phyloP scores from a whole-genome alignment of 768 basidiomycete genomes.

The Sporobolomyces roseus region DNA sequence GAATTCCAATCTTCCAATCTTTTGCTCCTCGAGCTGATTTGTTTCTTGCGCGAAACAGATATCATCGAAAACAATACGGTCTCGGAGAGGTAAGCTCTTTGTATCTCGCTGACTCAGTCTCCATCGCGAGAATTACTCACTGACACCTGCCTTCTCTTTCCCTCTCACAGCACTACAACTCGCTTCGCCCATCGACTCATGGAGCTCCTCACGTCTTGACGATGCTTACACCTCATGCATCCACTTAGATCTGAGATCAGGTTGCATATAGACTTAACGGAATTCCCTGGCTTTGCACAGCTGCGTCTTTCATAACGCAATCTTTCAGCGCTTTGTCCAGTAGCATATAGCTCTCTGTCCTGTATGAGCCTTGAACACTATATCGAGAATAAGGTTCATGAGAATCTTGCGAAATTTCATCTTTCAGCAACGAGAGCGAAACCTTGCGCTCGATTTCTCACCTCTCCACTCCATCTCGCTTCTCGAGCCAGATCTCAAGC shows the following conservation, averaged over 20 bases:
- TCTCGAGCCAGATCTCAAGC: too few species aligned
- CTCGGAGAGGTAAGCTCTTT: slow-evolving; percentile 61
- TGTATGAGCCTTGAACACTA: too few species aligned
- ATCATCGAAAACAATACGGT: slow-evolving; percentile 90
- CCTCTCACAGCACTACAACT: slow-evolving; percentile 73
- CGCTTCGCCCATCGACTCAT: slow-evolving; percentile 57
- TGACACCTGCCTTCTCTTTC: background rate
- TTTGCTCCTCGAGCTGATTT: background rate
- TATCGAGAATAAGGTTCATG: too few species aligned
- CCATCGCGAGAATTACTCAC: background rate
- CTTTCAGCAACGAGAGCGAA: too few species aligned
- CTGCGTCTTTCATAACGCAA: too few species aligned
- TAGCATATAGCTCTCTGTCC: too few species aligned
- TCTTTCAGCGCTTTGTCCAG: too few species aligned
- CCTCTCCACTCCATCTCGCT: too few species aligned
- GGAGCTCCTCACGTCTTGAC: slow-evolving; percentile 25
- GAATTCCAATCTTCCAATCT: background rate
- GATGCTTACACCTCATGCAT: background rate
- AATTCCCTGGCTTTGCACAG: too few species aligned
- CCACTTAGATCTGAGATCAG: background rate
- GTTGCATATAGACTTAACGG: too few species aligned
- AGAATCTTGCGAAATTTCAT: too few species aligned
- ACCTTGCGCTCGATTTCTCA: too few species aligned
- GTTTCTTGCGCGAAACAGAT: slow-evolving; percentile 66
- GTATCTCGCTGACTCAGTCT: slow-evolving; percentile 25